These are phyloP conservation scores for Mycena crocata DNA, from an alignment of 768 basidiomycete genomes.

Conservation along the genomic window DNA sequence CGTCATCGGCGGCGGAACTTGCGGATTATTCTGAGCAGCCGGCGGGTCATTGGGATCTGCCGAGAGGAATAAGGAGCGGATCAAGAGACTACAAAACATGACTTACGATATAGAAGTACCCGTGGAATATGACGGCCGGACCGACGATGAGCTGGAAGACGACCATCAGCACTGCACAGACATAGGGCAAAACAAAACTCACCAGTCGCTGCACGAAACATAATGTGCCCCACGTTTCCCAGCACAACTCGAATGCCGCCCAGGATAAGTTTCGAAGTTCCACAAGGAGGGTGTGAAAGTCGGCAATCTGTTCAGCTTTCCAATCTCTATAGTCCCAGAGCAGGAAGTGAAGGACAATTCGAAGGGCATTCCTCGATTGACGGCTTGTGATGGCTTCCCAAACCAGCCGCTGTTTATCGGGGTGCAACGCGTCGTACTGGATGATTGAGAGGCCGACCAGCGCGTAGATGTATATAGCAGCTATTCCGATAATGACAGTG, in stretches of 20 bases:
- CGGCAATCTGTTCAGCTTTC: not conserved
- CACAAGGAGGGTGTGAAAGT: not conserved
- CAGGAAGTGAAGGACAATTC: not conserved
- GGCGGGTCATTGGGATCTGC: not conserved
- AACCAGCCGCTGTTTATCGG: not conserved
- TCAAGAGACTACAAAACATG: not conserved
- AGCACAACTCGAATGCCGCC: no score
- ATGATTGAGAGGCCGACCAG: no score
- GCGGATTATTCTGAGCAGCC: not conserved
- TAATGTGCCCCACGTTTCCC: not conserved
- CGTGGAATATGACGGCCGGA: constrained; percentile 3
- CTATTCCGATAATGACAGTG: no score
- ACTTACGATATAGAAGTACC: constrained; percentile 1
- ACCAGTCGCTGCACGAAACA: not conserved
- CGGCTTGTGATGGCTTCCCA: not conserved
- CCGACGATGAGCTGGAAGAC: constrained; percentile 4
- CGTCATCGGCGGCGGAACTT: not conserved
- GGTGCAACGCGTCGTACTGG: no score
- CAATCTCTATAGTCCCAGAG: not conserved
- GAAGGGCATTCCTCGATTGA: not conserved
- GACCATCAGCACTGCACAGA: no score
- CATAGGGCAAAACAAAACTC: not conserved
- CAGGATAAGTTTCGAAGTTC: not conserved
- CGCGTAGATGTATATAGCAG: no score
- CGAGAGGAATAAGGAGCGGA: not conserved